phyloP scores from a whole-genome alignment of 345 rosid genomes.

The Rhizophora mangle region DNA sequence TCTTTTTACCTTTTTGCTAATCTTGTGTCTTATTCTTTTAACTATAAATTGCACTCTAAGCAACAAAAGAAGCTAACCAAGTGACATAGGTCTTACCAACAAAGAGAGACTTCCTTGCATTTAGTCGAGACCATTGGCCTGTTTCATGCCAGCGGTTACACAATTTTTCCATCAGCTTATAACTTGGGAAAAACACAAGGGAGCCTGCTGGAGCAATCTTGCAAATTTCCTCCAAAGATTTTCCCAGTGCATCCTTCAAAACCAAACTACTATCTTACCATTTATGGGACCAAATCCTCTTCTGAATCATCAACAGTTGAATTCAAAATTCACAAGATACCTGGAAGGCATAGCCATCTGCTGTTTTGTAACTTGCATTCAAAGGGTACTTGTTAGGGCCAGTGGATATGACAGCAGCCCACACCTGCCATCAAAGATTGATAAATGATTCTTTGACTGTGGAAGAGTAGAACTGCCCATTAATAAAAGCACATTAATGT shows the following conservation, averaged over 20 bases:
- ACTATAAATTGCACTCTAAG: not conserved
- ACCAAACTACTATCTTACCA: conserved; percentile 6
- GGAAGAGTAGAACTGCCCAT: not conserved
- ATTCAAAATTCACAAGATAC: conserved; percentile 32
- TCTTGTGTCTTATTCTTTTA: no score
- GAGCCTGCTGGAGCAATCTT: conserved; percentile 80
- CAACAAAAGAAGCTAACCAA: not conserved
- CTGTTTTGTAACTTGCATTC: conserved; percentile 89
- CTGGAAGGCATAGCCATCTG: conserved; percentile 80
- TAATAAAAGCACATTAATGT: conserved; percentile 7
- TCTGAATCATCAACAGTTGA: conserved; percentile 17
- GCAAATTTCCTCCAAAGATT: conserved; percentile 78
- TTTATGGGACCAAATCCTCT: conserved; percentile 17
- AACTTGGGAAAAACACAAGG: conserved; percentile 95
- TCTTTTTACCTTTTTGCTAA: no score
- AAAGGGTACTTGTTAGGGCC: conserved; percentile 71
- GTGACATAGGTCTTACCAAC: conserved; percentile 47
- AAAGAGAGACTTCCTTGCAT: conserved; percentile 63
- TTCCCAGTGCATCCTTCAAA: conserved; percentile 85
- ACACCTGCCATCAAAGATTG: conserved; percentile 50
- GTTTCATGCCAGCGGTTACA: conserved; percentile 86
- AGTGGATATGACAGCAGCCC: conserved; percentile 66
- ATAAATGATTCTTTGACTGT: conserved; percentile 14
- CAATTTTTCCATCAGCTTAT: conserved; percentile 90
- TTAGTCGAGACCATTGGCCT: conserved; percentile 79